phyloP scores from a whole-genome alignment of 2,329 filamentous ascomycete genomes.

The Decorospora gaudefroyi region DNA sequence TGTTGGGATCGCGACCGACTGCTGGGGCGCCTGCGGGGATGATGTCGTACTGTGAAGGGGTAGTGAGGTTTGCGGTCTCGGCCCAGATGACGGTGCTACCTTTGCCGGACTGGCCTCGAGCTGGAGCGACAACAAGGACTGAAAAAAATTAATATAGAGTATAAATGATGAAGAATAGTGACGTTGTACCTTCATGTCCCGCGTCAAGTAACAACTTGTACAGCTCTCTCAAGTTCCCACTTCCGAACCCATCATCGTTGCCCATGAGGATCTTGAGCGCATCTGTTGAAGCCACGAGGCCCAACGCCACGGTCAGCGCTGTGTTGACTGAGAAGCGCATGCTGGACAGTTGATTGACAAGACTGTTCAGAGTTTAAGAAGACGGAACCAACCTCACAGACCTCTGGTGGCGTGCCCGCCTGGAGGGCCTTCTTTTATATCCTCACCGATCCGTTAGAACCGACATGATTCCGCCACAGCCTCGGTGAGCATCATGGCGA shows the following conservation, averaged over 20 bases:
- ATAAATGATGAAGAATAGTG: neutral
- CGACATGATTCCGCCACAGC: neutral
- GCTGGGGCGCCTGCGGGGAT: slow-evolving; percentile 55
- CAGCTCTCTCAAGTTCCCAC: slow-evolving; percentile 45
- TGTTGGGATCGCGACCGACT: slow-evolving; percentile 57
- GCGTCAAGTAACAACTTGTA: slow-evolving; percentile 35
- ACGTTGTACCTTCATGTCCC: slow-evolving; percentile 34
- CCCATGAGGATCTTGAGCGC: slow-evolving; percentile 46
- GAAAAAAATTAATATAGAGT: slow-evolving; percentile 2
- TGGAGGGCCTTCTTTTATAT: slow-evolving; percentile 1
- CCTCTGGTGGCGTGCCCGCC: neutral
- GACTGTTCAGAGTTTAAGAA: neutral
- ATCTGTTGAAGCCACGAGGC: slow-evolving; percentile 20
- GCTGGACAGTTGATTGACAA: neutral
- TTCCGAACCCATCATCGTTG: slow-evolving; percentile 50
- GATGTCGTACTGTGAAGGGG: slow-evolving; percentile 53
- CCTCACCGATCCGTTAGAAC: neutral
- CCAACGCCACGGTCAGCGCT: slow-evolving; percentile 23
- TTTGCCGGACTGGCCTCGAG: slow-evolving; percentile 53
- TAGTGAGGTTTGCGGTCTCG: slow-evolving; percentile 49
- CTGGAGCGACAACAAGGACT: slow-evolving; percentile 52
- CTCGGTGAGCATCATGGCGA: neutral
- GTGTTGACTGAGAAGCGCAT: slow-evolving; percentile 25
- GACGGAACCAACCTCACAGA: neutral
- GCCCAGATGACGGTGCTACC: slow-evolving; percentile 54